Percentiles rank a stretch among this genome's conserved stretches.
phyloP scores from a whole-genome alignment of 2,329 filamentous ascomycete species.

The Trichoderma koningiopsis region DNA sequence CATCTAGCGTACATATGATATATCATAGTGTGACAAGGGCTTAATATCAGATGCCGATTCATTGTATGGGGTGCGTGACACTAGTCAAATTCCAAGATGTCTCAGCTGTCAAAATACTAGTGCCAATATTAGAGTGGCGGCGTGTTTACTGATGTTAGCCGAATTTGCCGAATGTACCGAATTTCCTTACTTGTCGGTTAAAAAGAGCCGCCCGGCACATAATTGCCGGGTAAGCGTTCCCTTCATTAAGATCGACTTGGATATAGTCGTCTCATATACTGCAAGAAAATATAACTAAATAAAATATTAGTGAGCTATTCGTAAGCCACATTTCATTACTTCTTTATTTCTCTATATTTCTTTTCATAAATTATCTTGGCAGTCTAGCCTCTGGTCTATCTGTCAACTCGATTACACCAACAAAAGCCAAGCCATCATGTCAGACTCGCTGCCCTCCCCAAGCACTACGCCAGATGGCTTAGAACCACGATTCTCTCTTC shows the following conservation, averaged over 20 bases:
- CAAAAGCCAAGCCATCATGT: background rate
- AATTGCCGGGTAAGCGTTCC: background rate
- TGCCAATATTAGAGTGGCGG: background rate
- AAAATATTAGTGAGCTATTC: background rate
- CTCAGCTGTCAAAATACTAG: background rate
- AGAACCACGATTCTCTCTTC: conserved; percentile 10
- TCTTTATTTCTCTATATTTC: background rate
- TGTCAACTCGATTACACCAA: background rate
- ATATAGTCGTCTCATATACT: background rate
- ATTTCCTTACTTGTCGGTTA: background rate
- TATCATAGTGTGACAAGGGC: background rate
- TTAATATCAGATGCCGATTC: background rate
- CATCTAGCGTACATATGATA: background rate
- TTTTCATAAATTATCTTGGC: background rate
- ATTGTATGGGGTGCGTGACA: background rate
- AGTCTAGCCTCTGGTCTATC: background rate
- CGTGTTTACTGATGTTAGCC: background rate
- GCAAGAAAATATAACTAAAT: background rate
- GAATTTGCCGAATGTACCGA: conserved; percentile 7
- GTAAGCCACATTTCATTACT: background rate
- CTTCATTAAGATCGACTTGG: background rate
- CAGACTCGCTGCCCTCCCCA: background rate
- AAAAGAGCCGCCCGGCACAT: conserved; percentile 4
- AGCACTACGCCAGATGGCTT: conserved; percentile 3
- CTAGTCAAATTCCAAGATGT: background rate